Conservation (phyloP, 2,329 filamentous ascomycete genomes). For the Dactylellina parvicollis region DNA sequence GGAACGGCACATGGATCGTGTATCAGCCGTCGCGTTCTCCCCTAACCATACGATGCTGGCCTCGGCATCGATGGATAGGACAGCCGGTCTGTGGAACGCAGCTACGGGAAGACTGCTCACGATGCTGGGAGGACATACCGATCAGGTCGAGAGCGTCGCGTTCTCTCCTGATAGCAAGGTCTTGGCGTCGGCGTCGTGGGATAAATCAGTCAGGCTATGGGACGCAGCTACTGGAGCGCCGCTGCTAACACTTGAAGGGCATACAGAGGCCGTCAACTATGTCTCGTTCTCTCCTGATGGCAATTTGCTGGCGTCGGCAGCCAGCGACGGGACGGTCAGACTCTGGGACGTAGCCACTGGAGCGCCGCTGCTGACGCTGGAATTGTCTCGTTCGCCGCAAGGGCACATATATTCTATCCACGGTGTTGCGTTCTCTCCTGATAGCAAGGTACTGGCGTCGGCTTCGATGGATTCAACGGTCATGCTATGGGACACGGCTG, state of each 20-base stretch:
- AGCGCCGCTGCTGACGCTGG: conserved; percentile 60
- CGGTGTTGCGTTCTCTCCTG: conserved; percentile 43
- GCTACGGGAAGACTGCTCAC: background rate
- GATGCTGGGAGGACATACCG: background rate
- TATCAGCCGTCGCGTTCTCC: background rate
- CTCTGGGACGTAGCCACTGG: conserved; percentile 59
- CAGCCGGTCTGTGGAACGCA: conserved; percentile 5
- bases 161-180: conserved; percentile 2
- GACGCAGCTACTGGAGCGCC: background rate
- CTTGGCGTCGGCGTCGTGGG: background rate
- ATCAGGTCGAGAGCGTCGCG: background rate
- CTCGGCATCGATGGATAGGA: background rate
- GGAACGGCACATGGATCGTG: background rate
- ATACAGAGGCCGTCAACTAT: background rate
- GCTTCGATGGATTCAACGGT: conserved; percentile 49
- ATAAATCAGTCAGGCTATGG: background rate
- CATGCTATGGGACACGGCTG: background rate
- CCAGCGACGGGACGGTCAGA: conserved; percentile 57
- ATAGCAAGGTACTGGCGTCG: conserved; percentile 47
- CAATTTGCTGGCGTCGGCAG: conserved; percentile 10
- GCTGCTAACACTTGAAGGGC: background rate
- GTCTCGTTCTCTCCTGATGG: conserved; percentile 16
- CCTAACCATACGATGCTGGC: background rate
- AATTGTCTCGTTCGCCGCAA: background rate
- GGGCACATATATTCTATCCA: background rate